Percentiles rank a stretch among this genome's conserved stretches.
phyloP scores from a whole-genome alignment of 352 stramenopile species.

The Globisporangium splendens region DNA sequence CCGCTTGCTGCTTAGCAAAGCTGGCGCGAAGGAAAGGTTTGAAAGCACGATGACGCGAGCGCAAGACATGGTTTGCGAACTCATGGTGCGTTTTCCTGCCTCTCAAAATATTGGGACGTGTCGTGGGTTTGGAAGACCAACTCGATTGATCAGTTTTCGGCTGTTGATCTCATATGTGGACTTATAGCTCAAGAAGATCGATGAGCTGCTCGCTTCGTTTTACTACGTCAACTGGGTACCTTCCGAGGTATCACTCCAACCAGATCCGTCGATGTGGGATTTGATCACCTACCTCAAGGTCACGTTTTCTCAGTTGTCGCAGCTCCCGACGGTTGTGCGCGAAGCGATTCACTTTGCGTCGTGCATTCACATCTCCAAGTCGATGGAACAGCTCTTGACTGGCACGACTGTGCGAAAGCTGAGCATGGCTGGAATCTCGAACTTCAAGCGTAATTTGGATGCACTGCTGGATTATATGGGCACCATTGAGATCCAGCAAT shows the following conservation, averaged over 20 bases:
- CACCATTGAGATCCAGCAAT: constrained; percentile 50
- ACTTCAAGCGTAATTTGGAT: constrained; percentile 78
- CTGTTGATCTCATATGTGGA: too few species aligned
- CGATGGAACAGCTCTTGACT: constrained; percentile 63
- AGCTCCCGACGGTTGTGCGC: constrained; percentile 49
- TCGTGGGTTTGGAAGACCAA: too few species aligned
- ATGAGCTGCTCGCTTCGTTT: constrained; percentile 69
- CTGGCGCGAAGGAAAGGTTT: constrained; percentile 78
- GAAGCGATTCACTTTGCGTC: constrained; percentile 76
- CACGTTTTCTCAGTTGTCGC: constrained; percentile 60
- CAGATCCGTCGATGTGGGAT: constrained; percentile 78
- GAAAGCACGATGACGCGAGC: constrained; percentile 73
- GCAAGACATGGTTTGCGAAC: constrained; percentile 80
- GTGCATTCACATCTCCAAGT: constrained; percentile 76
- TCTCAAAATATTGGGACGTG: too few species aligned
- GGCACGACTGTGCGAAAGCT: constrained; percentile 61
- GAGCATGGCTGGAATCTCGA: constrained; percentile 64
- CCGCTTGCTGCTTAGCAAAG: constrained; percentile 48
- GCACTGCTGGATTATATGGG: constrained; percentile 63
- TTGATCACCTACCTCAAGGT: constrained; percentile 85
- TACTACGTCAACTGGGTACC: constrained; percentile 80
- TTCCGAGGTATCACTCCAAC: constrained; percentile 46
- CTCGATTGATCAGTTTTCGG: neutral
- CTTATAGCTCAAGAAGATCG: constrained; percentile 77
- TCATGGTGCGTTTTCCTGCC: constrained; percentile 46